A percentile compares a stretch with the other conserved stretches of the same genome.
Conservation (phyloP, 75 land plant genomes). For the Selaginella tamariscina region DNA sequence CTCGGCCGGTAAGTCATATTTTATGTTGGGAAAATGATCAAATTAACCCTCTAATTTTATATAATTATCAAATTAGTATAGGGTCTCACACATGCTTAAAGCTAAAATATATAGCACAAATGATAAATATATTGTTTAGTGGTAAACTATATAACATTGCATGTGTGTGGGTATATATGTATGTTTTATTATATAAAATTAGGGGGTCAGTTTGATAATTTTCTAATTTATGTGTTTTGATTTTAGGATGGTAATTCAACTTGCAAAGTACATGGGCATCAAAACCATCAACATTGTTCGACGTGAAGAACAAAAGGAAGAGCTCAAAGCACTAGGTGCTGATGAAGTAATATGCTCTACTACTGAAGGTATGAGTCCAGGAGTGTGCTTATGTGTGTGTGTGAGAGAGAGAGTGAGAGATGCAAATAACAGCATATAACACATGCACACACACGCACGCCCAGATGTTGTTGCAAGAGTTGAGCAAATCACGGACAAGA, state of each 20-base stretch:
- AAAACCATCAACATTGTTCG: conserved; percentile 37
- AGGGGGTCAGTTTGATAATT: too few relatives aligned
- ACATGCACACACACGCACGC: not conserved
- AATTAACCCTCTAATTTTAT: too few relatives aligned
- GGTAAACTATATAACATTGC: too few relatives aligned
- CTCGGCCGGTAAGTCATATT: conserved; percentile 6
- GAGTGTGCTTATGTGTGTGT: not conserved
- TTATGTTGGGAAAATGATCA: too few relatives aligned
- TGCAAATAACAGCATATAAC: not conserved
- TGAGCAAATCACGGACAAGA: conserved; percentile 19
- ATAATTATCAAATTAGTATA: too few relatives aligned
- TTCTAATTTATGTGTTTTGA: not conserved
- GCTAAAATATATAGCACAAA: too few relatives aligned
- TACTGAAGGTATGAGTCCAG: conserved; percentile 2
- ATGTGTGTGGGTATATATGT: too few relatives aligned
- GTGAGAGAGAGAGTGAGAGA: not conserved
- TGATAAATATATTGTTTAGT: too few relatives aligned
- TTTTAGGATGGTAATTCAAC: conserved; percentile 15
- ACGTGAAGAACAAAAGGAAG: conserved; percentile 26
- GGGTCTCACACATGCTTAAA: too few relatives aligned
- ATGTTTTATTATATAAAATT: too few relatives aligned
- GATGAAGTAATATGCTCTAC: conserved; percentile 28
- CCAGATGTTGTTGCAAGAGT: conserved; percentile 22
- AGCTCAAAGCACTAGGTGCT: conserved; percentile 26
- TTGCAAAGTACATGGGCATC: conserved; percentile 25